These are phyloP conservation scores for Panicum hallii DNA, from an alignment of 202 grass and related monocot species.

Conservation along the genomic window DNA sequence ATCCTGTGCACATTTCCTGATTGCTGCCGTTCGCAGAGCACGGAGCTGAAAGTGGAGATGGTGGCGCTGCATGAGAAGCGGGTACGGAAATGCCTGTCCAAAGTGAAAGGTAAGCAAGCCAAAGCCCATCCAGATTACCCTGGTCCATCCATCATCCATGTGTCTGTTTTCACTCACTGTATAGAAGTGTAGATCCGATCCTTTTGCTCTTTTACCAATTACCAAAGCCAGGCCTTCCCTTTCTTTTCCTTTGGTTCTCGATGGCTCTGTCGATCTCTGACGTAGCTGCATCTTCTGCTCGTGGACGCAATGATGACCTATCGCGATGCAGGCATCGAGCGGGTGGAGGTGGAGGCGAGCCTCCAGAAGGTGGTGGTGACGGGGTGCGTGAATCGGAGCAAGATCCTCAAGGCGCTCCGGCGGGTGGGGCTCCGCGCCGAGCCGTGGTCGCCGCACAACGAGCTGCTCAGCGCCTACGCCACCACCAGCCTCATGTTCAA, in stretches of 20 bases:
- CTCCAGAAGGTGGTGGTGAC: slow-evolving; percentile 93
- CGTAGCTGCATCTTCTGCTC: neutral
- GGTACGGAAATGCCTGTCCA: slow-evolving; percentile 94
- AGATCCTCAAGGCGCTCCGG: slow-evolving; percentile 92
- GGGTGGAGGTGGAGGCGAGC: slow-evolving; percentile 92
- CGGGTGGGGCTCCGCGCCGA: slow-evolving; percentile 91
- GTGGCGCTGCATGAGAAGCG: slow-evolving; percentile 96
- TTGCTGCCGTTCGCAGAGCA: slow-evolving; percentile 62
- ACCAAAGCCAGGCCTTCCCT: neutral
- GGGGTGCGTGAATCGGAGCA: slow-evolving; percentile 90
- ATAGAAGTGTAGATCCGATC: neutral
- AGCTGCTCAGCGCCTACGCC: slow-evolving; percentile 87
- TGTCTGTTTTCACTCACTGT: neutral
- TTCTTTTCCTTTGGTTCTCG: neutral
- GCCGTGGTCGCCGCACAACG: slow-evolving; percentile 86
- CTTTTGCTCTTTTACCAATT: neutral
- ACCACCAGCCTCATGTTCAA: slow-evolving; percentile 73
- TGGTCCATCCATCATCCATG: neutral
- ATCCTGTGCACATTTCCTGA: slow-evolving; percentile 39
- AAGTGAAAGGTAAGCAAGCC: slow-evolving; percentile 90
- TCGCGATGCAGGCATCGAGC: slow-evolving; percentile 72
- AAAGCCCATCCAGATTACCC: neutral
- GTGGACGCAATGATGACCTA: neutral
- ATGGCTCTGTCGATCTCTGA: neutral
- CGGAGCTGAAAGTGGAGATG: slow-evolving; percentile 98